Evolutionary conservation across 305 asterid genomes (phyloP).

Genomic region (Fraxinus dipetala): DNA sequence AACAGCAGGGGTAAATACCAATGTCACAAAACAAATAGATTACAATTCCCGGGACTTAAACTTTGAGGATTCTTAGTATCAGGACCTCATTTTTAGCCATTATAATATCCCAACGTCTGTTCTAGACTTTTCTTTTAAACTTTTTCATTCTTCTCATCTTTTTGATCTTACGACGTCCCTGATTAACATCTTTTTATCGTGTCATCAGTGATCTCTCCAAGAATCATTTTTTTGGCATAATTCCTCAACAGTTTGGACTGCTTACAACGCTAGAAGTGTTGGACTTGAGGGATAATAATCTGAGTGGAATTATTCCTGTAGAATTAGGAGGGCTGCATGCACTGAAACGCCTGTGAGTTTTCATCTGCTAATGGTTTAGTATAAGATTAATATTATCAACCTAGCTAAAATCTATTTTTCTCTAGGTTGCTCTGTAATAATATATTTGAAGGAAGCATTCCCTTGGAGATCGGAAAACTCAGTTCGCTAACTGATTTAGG

Average conservation of each 20-base stretch:
- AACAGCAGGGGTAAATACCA: neutral
- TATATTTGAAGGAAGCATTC: constrained; percentile 64
- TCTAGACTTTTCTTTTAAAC: neutral
- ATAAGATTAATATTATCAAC: neutral
- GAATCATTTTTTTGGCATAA: constrained; percentile 66
- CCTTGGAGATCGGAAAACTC: constrained; percentile 68
- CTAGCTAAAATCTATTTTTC: neutral
- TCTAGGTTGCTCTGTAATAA: constrained; percentile 74
- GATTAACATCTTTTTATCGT: neutral
- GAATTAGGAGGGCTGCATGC: constrained; percentile 68
- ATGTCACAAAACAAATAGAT: neutral
- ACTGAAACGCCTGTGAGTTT: constrained; percentile 62
- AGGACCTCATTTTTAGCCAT: neutral
- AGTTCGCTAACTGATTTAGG: constrained; percentile 52
- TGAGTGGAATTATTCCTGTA: constrained; percentile 73
- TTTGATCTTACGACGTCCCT: neutral
- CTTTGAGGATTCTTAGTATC: neutral
- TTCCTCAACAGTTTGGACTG: constrained; percentile 71
- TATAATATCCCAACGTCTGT: neutral
- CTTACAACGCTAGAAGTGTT: constrained; percentile 63
- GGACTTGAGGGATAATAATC: constrained; percentile 73
- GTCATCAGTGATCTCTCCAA: constrained; percentile 61
- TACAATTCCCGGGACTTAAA: neutral
- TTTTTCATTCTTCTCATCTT: neutral
- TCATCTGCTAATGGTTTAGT: neutral